Evolutionary conservation across 164 flowering plant genomes (phyloP), one percentile per base, ranked within the genome.

Genomic region (Vitis labrusca): DNA sequence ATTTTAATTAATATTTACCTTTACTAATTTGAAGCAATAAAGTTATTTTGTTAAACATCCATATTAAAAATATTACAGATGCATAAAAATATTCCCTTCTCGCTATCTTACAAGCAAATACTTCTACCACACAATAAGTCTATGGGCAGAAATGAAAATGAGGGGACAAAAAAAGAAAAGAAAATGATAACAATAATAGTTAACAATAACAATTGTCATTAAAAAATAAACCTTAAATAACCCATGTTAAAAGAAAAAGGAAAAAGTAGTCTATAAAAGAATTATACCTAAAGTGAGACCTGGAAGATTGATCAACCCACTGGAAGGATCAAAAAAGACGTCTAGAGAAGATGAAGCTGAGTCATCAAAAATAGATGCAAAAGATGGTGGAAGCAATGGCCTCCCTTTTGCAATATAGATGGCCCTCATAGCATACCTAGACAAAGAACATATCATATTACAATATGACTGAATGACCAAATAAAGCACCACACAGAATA

Each of bases 321-420:
- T 81, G 37, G 99, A 90, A 63, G 99, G 98, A 79, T 95, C 98
- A 81, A 92, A 95, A 78, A 92, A 95, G 63, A 90, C 85, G 84
- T 95, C 99, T 47, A 95, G 92, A 54, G 98, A 92, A n/a, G 99
- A 91, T 48, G 97, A 95, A 76, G 98, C 89, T 61, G 88, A 78
- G 77, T 95, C 99, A 80, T 95, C 98, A 77, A 95, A 95, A 65
- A 95, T 83, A 59, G 98, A 95, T 63, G 91, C 88, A 84, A 95
- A 95, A 77, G 88, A 85, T 66, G 99, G 99, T 44, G 99, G 99
- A 67, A 95, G 99, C 73, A 92, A 73, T 32, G 85, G 78, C 69
- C 99, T 92, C 81, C 99, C 99, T 75, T 92, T 95, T 60, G 97
- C 96, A 78, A 95, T 91, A 79, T 92, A 95, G 71, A 95, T 82